Evolutionary conservation across 257 asterid species (phyloP), one percentile per base, ranked within the genome.

Genomic region (Nicotiana obtusifolia): DNA sequence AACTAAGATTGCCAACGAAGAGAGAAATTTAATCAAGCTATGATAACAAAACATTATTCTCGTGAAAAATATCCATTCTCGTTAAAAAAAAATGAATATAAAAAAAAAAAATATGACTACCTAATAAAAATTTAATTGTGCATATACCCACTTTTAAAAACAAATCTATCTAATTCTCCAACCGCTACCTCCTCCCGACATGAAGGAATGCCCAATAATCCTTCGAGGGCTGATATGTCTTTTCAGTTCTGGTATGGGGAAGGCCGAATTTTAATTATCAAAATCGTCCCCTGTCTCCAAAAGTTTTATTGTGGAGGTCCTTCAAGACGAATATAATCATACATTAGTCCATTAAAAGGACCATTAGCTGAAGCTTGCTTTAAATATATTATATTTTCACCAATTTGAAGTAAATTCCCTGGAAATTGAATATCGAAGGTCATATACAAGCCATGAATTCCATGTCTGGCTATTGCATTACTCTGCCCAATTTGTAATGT

Each of bases 401-500:
- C 97, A 1, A 61, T 15, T 0, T 65, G 78, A 17, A 94, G 91
- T 17, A 75, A 82, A 19, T 17, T 78, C 10, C 95, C 94, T 0
- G 86, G 26, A 64, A 94, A 53, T 7, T 37, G 60, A 1, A 91
- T 84, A 16, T 67, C 81, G 64, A 84, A 91, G 3, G 85, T 16
- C 75, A 81, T 85, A 44, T 94, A 91, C 49, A 83, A 77, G 8
- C 98, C 98, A 77, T 94, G 98, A 77, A 85, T 88, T n/a, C 97
- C 98, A 81, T 94, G 98, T 56, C 98, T 90, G 8, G 98, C 97
- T 13, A 94, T 94, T 1, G 89, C 89, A 17, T 94, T 94, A 84
- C 92, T 97, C 76, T 67, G 77, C 2, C 97, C 98, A 47, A 91
- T 86, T 33, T 31, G 35, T 17, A 86, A 83, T 0, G 93, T 90